Evolutionary conservation across 2,329 filamentous ascomycete species (phyloP).

Genomic region (Talaromyces albobiverticillius): DNA sequence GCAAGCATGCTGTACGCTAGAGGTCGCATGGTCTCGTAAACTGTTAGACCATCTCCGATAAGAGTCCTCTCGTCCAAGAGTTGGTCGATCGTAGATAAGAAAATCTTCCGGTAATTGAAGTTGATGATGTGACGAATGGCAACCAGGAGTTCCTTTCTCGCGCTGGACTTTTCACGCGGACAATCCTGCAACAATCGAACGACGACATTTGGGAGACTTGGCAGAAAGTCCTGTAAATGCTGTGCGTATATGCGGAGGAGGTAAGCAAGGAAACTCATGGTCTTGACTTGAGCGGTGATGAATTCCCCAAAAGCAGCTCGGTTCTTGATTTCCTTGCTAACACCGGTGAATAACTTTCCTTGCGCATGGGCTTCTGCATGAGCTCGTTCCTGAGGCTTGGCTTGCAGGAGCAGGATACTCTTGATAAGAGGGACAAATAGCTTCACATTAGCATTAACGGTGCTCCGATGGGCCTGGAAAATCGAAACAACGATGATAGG

Average conservation of each 20-base stretch:
- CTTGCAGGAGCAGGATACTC: conserved; percentile 80
- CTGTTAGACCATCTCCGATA: conserved; percentile 92
- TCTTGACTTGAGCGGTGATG: conserved; percentile 97
- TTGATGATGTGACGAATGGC: conserved; percentile 98
- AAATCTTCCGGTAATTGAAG: conserved; percentile 96
- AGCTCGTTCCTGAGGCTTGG: conserved; percentile 87
- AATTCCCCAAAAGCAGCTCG: conserved; percentile 94
- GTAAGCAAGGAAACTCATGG: conserved; percentile 97
- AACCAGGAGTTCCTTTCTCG: conserved; percentile 90
- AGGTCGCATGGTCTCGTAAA: conserved; percentile 94
- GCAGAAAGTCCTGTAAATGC: conserved; percentile 83
- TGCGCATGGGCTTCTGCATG: conserved; percentile 79
- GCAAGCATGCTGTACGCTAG: conserved; percentile 98
- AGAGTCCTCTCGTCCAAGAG: conserved; percentile 89
- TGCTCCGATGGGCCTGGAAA: conserved; percentile 84
- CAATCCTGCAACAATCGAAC: conserved; percentile 91
- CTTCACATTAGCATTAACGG: conserved; percentile 81
- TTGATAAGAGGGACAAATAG: conserved; percentile 93
- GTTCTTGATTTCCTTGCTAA: conserved; percentile 91
- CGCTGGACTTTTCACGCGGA: conserved; percentile 87
- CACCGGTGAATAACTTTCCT: conserved; percentile 82
- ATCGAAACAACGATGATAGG: conserved; percentile 98
- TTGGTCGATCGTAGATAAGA: conserved; percentile 90
- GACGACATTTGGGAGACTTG: conserved; percentile 80
- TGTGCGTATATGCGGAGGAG: conserved; percentile 82